These are phyloP conservation scores for Paragyromitra xinjiangensis DNA, from an alignment of 495 filamentous ascomycete genomes.

Conservation along the genomic window DNA sequence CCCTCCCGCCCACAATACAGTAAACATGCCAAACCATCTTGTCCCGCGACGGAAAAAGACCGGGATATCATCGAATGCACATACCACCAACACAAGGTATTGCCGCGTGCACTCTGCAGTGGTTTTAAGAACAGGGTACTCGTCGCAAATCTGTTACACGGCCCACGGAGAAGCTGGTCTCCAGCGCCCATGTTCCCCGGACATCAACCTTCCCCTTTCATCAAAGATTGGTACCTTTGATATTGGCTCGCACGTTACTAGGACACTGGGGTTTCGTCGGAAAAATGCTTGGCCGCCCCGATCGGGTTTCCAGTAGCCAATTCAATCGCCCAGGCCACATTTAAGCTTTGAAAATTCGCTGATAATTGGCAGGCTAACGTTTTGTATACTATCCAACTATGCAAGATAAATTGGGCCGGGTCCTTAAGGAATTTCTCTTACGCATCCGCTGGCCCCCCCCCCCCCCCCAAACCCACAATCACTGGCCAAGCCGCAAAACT, in stretches of 20 bases:
- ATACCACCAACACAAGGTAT: background rate
- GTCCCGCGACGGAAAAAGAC: background rate
- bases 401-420: no score
- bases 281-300: background rate
- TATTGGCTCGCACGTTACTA: background rate
- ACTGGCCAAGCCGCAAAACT: no score
- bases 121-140: background rate
- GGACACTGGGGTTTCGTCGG: background rate
- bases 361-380: no score
- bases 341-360: no score
- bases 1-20: background rate
- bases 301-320: no score
- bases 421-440: no score
- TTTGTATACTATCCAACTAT: no score
- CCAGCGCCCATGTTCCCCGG: constrained; percentile 1
- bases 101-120: background rate
- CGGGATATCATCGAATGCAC: background rate
- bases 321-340: no score
- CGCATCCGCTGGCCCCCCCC: no score
- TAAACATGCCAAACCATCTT: no score
- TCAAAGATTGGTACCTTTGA: background rate
- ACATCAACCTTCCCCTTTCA: constrained; percentile 6
- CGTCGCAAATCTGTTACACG: constrained; percentile 24
- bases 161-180: background rate
- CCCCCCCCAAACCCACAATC: no score